These are phyloP conservation scores for Akanthomyces lecanii DNA, from an alignment of 2,329 filamentous ascomycete genomes.

Conservation along the genomic window DNA sequence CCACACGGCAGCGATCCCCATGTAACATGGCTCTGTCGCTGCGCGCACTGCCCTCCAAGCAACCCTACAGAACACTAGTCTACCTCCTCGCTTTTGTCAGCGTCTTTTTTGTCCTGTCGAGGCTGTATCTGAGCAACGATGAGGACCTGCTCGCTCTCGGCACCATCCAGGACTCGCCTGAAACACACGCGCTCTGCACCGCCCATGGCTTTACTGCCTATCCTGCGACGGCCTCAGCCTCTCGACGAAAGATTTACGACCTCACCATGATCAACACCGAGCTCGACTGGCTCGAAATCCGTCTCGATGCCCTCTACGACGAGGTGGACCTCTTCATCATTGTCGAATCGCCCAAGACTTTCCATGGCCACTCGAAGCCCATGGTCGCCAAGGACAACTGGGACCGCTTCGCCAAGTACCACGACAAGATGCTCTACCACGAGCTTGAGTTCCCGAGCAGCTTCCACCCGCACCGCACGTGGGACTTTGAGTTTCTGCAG, in stretches of 20 bases:
- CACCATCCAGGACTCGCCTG: slow-evolving; percentile 8
- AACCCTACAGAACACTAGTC: slow-evolving; percentile 1
- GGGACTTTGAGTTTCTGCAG: slow-evolving; percentile 49
- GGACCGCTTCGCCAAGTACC: slow-evolving; percentile 47
- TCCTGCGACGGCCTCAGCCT: slow-evolving; percentile 22
- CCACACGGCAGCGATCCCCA: not conserved
- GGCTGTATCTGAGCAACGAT: not conserved
- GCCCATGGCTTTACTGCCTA: slow-evolving; percentile 31
- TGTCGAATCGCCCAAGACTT: slow-evolving; percentile 56
- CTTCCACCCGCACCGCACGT: slow-evolving; percentile 36
- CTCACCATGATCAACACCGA: slow-evolving; percentile 60
- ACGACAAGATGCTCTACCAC: slow-evolving; percentile 59
- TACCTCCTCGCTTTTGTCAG: not conserved
- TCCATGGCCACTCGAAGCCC: slow-evolving; percentile 53
- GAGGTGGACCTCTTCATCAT: slow-evolving; percentile 63
- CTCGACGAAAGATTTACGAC: slow-evolving; percentile 40
- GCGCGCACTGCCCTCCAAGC: not conserved
- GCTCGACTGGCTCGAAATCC: slow-evolving; percentile 62
- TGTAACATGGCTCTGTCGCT: slow-evolving; percentile 1
- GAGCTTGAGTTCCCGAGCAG: slow-evolving; percentile 43
- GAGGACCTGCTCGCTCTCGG: slow-evolving; percentile 11
- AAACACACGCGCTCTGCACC: slow-evolving; percentile 24
- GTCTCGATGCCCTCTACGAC: slow-evolving; percentile 52
- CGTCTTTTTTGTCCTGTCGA: slow-evolving; percentile 6
- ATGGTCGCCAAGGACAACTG: slow-evolving; percentile 50